A percentile compares a stretch with the other conserved stretches of the same genome.
Evolutionary conservation across 805 yeast species (phyloP).

Genomic region (Ogataea methylovora): DNA sequence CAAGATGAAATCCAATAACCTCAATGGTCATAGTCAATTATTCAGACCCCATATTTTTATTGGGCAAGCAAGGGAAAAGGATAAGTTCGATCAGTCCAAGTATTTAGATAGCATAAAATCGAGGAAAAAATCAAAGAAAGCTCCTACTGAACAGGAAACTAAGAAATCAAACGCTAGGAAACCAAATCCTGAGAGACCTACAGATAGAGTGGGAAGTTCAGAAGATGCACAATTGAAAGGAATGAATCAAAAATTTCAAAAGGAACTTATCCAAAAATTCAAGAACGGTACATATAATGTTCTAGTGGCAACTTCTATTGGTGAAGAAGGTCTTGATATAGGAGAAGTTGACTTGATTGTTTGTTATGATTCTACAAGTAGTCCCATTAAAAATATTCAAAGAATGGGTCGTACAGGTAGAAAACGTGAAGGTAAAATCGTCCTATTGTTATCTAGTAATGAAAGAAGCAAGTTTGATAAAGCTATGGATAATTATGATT

Average conservation of each 20-base stretch:
- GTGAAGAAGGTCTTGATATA: conserved; percentile 97
- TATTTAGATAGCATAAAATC: conserved; percentile 36
- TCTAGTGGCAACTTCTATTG: conserved; percentile 92
- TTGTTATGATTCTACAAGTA: conserved; percentile 87
- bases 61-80: conserved; percentile 81
- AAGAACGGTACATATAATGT: conserved; percentile 68
- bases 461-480: conserved; percentile 76
- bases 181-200: conserved; percentile 13
- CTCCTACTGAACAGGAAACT: conserved; percentile 18
- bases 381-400: conserved; percentile 90
- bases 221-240: conserved; percentile 75
- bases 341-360: conserved; percentile 95
- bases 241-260: conserved; percentile 87
- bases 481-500: conserved; percentile 78
- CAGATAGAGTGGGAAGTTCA: conserved; percentile 48
- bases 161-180: conserved; percentile 22
- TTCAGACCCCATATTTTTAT: conserved; percentile 79
- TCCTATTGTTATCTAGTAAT: conserved; percentile 64
- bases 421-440: conserved; percentile 79
- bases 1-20: conserved; percentile 5
- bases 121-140: conserved; percentile 32
- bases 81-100: conserved; percentile 53
- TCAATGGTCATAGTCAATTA: conserved; percentile 20
- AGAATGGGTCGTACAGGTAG: conserved; percentile 99
- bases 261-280: conserved; percentile 67